phyloP scores from a whole-genome alignment of 345 rosid species.

The Eucalyptus paniculata region DNA sequence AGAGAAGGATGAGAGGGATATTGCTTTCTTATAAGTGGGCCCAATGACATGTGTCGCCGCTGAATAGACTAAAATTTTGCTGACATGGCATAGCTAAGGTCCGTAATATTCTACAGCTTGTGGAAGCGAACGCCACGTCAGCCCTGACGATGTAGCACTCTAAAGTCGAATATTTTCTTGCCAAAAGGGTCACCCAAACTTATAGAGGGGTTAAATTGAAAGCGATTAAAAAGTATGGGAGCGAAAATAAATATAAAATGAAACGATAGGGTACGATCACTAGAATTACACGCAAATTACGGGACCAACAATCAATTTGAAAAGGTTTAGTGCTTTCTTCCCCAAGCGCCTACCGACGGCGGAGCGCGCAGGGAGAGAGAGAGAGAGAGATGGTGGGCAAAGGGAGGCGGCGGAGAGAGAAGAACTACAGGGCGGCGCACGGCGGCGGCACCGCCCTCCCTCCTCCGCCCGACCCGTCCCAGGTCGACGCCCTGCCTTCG shows the following conservation, averaged over 20 bases:
- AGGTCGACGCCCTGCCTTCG: slow-evolving; percentile 60
- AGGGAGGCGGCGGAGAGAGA: slow-evolving; percentile 75
- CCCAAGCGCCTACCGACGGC: not conserved
- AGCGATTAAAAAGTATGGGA: not conserved
- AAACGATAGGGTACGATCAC: not conserved
- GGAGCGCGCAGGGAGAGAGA: not conserved
- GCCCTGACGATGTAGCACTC: no score
- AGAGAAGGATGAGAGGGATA: no score
- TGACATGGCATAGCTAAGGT: no score
- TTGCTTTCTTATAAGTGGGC: no score
- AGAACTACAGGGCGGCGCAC: slow-evolving; percentile 74
- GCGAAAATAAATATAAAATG: not conserved
- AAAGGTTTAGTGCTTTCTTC: not conserved
- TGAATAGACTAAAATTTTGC: no score
- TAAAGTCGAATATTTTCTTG: no score
- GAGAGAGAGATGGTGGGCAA: slow-evolving; percentile 60
- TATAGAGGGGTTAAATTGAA: not conserved
- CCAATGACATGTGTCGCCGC: no score
- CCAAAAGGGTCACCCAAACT: not conserved
- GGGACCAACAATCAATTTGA: not conserved
- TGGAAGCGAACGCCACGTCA: no score
- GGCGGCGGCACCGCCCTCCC: slow-evolving; percentile 68
- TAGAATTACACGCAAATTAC: not conserved
- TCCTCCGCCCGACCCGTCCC: slow-evolving; percentile 71
- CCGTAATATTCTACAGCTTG: no score